Conservation (phyloP, 1,284 basidiomycete species). For the Cystobasidium pallidum region DNA sequence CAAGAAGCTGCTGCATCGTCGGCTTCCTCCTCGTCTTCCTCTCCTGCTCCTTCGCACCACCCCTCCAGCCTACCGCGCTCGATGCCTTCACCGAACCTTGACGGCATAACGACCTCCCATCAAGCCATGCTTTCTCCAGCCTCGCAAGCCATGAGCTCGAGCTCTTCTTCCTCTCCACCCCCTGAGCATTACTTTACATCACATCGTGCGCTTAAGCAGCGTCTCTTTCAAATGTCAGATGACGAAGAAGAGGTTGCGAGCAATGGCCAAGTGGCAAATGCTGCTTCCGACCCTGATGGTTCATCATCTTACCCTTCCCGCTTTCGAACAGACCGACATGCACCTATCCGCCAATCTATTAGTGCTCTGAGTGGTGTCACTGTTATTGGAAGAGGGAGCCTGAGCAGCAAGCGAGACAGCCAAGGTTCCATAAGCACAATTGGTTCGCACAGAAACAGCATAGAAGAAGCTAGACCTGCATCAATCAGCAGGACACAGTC, state of each 20-base stretch:
- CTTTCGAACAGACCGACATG: constrained; percentile 20
- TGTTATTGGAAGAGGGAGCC: constrained; percentile 36
- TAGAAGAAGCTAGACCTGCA: constrained; percentile 1
- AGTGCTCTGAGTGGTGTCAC: constrained; percentile 41
- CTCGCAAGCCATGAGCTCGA: constrained; percentile 6
- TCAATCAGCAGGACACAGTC: constrained; percentile 4
- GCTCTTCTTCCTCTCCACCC: constrained; percentile 1
- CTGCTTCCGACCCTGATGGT: neutral
- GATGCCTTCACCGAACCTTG: neutral
- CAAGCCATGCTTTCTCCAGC: constrained; percentile 5
- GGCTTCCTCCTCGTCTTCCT: constrained; percentile 21
- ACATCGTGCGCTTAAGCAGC: constrained; percentile 33
- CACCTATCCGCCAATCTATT: constrained; percentile 29
- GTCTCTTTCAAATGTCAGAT: constrained; percentile 39
- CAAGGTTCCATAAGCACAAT: constrained; percentile 34
- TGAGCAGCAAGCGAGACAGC: constrained; percentile 26
- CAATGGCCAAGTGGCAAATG: neutral
- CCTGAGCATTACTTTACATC: constrained; percentile 6
- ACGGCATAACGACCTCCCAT: neutral
- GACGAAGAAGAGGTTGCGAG: constrained; percentile 23
- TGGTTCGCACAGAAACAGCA: constrained; percentile 9
- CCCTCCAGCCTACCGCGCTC: constrained; percentile 8
- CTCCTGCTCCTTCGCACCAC: neutral
- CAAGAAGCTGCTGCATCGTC: constrained; percentile 12
- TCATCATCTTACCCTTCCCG: neutral